Evolutionary conservation across 2,329 filamentous ascomycete genomes (phyloP).

Genomic region (Nannizziopsis barbatae): DNA sequence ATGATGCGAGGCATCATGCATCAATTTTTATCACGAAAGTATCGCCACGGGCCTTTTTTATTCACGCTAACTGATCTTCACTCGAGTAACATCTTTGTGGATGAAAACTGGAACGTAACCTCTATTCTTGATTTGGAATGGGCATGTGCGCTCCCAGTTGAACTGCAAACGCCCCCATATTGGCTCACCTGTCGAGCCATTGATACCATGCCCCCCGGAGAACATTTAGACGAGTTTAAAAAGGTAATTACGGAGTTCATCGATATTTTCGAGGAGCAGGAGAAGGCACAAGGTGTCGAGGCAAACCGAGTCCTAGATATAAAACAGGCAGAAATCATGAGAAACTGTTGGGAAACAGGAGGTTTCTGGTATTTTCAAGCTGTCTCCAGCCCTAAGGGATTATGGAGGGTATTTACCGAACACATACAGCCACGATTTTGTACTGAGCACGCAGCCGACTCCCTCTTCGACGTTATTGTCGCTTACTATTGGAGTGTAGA

Average conservation of each 20-base stretch:
- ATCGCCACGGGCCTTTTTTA: constrained; percentile 23
- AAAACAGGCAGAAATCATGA: constrained; percentile 13
- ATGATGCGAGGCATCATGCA: constrained; percentile 22
- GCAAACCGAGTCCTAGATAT: not conserved
- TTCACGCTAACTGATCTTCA: constrained; percentile 26
- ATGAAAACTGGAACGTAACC: constrained; percentile 27
- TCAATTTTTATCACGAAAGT: constrained; percentile 13
- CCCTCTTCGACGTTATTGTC: constrained; percentile 15
- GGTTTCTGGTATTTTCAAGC: constrained; percentile 23
- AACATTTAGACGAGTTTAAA: constrained; percentile 15
- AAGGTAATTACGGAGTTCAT: constrained; percentile 11
- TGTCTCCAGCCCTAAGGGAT: constrained; percentile 19
- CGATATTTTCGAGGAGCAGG: constrained; percentile 2
- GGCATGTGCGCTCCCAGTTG: constrained; percentile 15
- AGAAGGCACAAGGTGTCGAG: not conserved
- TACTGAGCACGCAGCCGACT: not conserved
- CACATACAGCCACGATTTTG: constrained; percentile 19
- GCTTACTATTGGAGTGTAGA: constrained; percentile 16
- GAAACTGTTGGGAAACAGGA: constrained; percentile 19
- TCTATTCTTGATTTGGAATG: constrained; percentile 29
- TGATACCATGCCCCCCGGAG: constrained; percentile 9
- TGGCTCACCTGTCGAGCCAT: constrained; percentile 13
- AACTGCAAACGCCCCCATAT: constrained; percentile 12
- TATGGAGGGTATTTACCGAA: constrained; percentile 19
- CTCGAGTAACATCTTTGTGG: constrained; percentile 26